phyloP scores from a whole-genome alignment of 192 early-diverging fungal species.

The Spizellomyces sp. region DNA sequence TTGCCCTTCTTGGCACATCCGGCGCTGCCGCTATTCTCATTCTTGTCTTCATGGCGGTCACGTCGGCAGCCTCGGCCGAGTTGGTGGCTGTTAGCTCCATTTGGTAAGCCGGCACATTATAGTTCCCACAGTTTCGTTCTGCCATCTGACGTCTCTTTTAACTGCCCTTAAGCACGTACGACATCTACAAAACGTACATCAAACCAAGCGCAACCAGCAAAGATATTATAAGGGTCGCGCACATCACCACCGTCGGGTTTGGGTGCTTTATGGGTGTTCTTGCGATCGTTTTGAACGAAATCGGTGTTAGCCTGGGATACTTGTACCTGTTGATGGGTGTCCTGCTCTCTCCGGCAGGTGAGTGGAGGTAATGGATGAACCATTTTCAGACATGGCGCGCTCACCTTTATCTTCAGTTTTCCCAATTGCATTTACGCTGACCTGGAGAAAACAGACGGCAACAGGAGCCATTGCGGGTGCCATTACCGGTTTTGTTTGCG shows the following conservation, averaged over 20 bases:
- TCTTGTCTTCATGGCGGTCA: conserved; percentile 77
- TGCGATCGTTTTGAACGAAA: conserved; percentile 60
- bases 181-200: conserved; percentile 72
- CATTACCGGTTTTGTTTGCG: conserved; percentile 54
- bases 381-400: not conserved
- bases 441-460: conserved; percentile 67
- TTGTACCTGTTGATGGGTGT: conserved; percentile 64
- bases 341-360: conserved; percentile 56
- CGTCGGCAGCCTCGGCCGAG: conserved; percentile 73
- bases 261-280: conserved; percentile 73
- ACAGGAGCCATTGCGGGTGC: conserved; percentile 56
- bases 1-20: conserved; percentile 60
- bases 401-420: not conserved
- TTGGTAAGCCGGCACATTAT: no score
- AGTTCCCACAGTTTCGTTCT: no score
- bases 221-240: conserved; percentile 56
- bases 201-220: conserved; percentile 66
- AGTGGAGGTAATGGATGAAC: conserved; percentile 33
- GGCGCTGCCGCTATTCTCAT: conserved; percentile 68
- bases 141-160: no score
- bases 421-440: conserved; percentile 65
- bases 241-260: conserved; percentile 56
- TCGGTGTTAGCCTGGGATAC: conserved; percentile 69
- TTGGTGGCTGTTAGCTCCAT: conserved; percentile 76
- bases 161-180: conserved; percentile 55